Evolutionary conservation across 1,139 yeast species (phyloP).

Genomic region (Candida sp.): DNA sequence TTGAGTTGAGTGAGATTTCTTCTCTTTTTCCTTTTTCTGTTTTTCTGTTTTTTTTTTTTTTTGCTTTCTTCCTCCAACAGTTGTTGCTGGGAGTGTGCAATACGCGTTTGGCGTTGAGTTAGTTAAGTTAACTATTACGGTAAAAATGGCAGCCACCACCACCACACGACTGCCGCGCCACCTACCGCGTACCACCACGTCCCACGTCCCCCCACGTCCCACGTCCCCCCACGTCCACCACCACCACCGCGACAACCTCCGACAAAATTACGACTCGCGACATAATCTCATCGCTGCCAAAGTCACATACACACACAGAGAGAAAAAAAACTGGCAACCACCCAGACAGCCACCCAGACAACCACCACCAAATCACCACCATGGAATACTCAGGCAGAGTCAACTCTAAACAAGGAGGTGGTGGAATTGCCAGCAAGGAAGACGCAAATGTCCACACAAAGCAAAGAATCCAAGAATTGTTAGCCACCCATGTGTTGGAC

Average conservation of each 20-base stretch:
- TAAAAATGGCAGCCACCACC: too few relatives aligned
- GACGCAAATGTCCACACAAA: conserved; percentile 71
- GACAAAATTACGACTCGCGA: too few relatives aligned
- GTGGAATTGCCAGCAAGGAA: conserved; percentile 76
- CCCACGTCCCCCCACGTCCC: too few relatives aligned
- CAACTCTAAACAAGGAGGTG: conserved; percentile 53
- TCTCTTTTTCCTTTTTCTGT: background rate
- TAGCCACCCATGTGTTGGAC: conserved; percentile 62
- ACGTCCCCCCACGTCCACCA: too few relatives aligned
- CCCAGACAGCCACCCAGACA: background rate
- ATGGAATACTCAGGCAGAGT: conserved; percentile 54
- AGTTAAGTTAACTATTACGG: too few relatives aligned
- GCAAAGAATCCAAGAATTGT: conserved; percentile 65
- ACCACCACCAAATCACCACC: background rate
- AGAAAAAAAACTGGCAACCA: background rate
- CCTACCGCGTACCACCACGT: too few relatives aligned
- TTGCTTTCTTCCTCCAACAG: background rate
- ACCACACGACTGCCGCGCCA: too few relatives aligned
- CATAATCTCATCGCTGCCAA: too few relatives aligned
- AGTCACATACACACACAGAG: too few relatives aligned
- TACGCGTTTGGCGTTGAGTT: background rate
- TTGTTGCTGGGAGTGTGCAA: background rate
- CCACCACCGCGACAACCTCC: too few relatives aligned
- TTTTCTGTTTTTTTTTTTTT: too few relatives aligned
- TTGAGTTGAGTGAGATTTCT: background rate